These are phyloP conservation scores for Mycogone perniciosa DNA, from an alignment of 2,329 filamentous ascomycete genomes.

Conservation along the genomic window DNA sequence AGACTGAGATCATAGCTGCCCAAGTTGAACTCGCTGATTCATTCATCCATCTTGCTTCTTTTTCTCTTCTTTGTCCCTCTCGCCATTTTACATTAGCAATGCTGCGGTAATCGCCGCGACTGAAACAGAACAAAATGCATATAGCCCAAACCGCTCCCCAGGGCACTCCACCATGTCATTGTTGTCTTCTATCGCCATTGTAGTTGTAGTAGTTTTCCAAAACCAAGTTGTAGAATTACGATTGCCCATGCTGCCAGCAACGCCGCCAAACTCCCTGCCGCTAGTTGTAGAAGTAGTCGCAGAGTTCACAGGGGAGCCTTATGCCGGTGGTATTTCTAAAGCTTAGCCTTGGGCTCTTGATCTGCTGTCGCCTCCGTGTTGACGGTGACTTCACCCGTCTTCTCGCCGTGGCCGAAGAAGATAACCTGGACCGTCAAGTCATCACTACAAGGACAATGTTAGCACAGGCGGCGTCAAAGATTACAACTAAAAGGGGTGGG, in stretches of 20 bases:
- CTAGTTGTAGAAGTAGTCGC: not conserved
- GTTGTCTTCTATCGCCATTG: not conserved
- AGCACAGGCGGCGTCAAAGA: not conserved
- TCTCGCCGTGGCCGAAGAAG: constrained; percentile 83
- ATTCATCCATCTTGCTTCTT: not conserved
- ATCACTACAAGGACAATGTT: constrained; percentile 50
- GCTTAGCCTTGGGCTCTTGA: constrained; percentile 33
- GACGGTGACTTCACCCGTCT: constrained; percentile 70
- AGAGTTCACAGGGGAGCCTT: not conserved
- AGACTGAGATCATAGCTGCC: too few species aligned
- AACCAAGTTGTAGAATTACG: not conserved
- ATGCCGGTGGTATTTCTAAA: constrained; percentile 22
- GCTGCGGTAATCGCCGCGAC: not conserved
- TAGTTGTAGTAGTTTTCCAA: too few species aligned
- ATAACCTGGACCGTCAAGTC: constrained; percentile 97
- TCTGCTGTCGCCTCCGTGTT: constrained; percentile 80
- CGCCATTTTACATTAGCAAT: not conserved
- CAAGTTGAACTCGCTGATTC: not conserved
- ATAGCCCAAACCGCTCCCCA: not conserved
- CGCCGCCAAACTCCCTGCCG: not conserved
- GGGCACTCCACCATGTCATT: not conserved
- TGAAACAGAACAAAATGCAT: not conserved
- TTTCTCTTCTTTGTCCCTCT: not conserved
- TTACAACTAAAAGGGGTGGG: not conserved
- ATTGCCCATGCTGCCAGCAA: constrained; percentile 5